A percentile compares a stretch with the other conserved stretches of the same genome.
phyloP scores from a whole-genome alignment of 331 rosid species.

The Saraca asoca region DNA sequence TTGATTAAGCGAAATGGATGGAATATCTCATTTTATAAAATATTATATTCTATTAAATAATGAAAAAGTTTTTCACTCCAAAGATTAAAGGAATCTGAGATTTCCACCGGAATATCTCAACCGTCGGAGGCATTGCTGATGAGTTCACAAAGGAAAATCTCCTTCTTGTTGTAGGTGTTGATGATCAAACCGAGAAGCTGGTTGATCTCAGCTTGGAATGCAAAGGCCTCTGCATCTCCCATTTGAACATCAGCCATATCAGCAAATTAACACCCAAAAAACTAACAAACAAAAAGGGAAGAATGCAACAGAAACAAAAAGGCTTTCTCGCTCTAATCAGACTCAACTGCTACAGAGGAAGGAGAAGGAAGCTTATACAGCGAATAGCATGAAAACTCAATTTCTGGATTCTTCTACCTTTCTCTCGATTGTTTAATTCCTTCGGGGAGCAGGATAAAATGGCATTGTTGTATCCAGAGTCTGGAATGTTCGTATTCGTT shows the following conservation, averaged over 20 bases:
- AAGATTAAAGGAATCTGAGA: too few relatives aligned
- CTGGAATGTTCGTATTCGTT: too few relatives aligned
- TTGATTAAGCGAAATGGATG: too few relatives aligned
- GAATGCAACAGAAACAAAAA: background rate
- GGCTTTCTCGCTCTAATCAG: background rate
- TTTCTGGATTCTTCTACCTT: slow-evolving; percentile 53
- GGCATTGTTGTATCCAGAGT: too few relatives aligned
- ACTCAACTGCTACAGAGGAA: fast-evolving
- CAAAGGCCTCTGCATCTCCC: slow-evolving; percentile 64
- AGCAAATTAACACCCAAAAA: background rate
- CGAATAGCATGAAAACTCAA: background rate
- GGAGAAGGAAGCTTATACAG: slow-evolving; percentile 5
- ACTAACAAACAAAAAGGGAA: background rate
- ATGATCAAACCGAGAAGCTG: slow-evolving; percentile 70
- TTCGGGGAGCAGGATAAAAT: too few relatives aligned
- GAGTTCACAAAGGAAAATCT: slow-evolving; percentile 70
- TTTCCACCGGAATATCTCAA: too few relatives aligned
- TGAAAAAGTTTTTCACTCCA: too few relatives aligned
- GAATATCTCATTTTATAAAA: too few relatives aligned
- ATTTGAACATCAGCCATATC: slow-evolving; percentile 58
- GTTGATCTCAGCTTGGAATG: slow-evolving; percentile 75
- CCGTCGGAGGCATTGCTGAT: slow-evolving; percentile 66
- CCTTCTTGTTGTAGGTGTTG: slow-evolving; percentile 72
- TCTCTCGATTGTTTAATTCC: slow-evolving; percentile 20
- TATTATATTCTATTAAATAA: too few relatives aligned